Base-by-base conservation (phyloP, 2,329 filamentous ascomycete species). In the Colletotrichum sp. region DNA sequence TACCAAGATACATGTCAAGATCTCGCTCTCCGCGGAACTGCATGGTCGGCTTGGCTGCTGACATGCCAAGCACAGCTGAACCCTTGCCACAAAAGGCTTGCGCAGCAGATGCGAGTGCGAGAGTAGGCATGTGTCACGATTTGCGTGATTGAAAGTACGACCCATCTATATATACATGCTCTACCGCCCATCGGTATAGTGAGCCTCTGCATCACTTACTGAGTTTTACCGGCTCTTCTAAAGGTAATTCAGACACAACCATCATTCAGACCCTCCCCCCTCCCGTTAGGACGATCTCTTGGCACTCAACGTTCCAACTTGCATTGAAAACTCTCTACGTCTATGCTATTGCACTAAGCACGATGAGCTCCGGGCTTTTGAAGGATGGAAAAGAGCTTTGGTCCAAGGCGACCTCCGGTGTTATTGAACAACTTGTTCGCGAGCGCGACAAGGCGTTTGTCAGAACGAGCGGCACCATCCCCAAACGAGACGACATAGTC, bases 401-500 rank as follows among this genome's bases (percentile, higher is more conserved):
- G 15, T 25, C 27, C 3, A 43, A 60, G 5, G 34, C 28, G 6
- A 28, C 43, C n/a, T 65, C 48, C 6, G 9, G 22, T 5, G 12
- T 75, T 3, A 6, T 71, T 0, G 27, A 66, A 8, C 22, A 39
- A 10, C 32, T 69, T 8, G 9, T 52, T 6, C 28, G 30, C 16
- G 70, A 76, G 25, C 43, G 74, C 5, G 36, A 74, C 48, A 76
- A 74, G 22, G 8, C 48, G 0, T 52, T 76, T 12, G 28, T 30
- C 16, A 43, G 28, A 15, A 36, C 74, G 6, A 52, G 36, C 16
- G 60, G 36, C 5, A 27, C 13, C 15, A 16, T 74, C 12, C 15
- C 5, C 1, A 76, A 73, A 18, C 60, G 68, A 58, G 69, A 76
- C 18, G 76, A 71, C 28, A 70, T 75, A 2, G 55, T 79, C 9